Base-by-base conservation (phyloP, 176 grass and related monocot genomes). In the Musa schizocarpa region DNA sequence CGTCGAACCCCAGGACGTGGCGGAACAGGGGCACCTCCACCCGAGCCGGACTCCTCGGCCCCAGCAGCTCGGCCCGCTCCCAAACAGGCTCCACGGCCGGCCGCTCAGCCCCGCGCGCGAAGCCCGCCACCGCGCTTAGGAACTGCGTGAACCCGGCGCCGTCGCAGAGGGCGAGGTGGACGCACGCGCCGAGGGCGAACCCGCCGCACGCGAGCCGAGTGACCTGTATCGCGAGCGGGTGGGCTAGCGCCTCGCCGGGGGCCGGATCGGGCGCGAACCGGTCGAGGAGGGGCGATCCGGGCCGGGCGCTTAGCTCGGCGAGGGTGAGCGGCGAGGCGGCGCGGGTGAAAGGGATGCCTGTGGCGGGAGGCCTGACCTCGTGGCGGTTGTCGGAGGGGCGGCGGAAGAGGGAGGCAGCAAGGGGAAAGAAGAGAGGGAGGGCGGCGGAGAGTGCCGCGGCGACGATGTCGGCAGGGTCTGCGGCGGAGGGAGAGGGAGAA, bases 121-220 rank as follows among this genome's bases (percentile, higher is more conserved):
- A 80, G 16, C 68, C 65, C 12, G 85, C 86, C 2, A 84, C 80
- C 48, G 77, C 54, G 74, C 66, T 52, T 11, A 96, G 74, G 85
- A 96, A 92, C 53, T 82, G 82, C 64, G 85, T 84, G 56, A 83
- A 85, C 0, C 92, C 89, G 2, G 87, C 84, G 17, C 89, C 92
- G 63, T 96, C 92, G 87, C 89, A 92, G 70, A 89, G 79, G 59
- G 82, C 69, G 84, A 92, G 87, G 54, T 80, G 84, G n/a, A 84
- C 82, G 27, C 89, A 86, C 92, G 92, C 87, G 51, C 89, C 92
- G 0, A 89, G 76, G 14, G 89, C 89, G 50, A 92, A 80, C 68
- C 87, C 85, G 8, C 85, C 85, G 55, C 87, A 92, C 24, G 85
- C 65, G 73, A 96, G 87, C 57, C 49, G 70, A 3, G 89, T 96